Evolutionary conservation across 192 early-diverging fungal genomes (phyloP).

Genomic region (Phycomyces nitens): DNA sequence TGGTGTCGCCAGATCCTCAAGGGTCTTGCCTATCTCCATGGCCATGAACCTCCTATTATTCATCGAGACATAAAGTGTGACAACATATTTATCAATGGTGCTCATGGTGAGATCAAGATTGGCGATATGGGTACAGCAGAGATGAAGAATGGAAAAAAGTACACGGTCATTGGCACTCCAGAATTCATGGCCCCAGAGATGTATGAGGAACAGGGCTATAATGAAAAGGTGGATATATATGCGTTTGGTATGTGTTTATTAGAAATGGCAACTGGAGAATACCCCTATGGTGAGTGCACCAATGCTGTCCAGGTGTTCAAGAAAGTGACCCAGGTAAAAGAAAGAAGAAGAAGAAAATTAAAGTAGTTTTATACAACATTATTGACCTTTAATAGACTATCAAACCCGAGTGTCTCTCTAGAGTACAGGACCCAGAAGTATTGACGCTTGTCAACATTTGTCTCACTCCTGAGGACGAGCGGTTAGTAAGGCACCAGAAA

Average conservation of each 20-base stretch:
- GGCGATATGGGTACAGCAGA: slow-evolving; percentile 82
- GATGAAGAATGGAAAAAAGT: slow-evolving; percentile 78
- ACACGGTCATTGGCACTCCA: slow-evolving; percentile 77
- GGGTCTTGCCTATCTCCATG: slow-evolving; percentile 73
- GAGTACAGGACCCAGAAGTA: slow-evolving; percentile 63
- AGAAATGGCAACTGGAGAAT: slow-evolving; percentile 84
- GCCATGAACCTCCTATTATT: slow-evolving; percentile 74
- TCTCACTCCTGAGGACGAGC: slow-evolving; percentile 60
- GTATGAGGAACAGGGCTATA: slow-evolving; percentile 82
- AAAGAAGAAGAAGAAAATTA: background rate
- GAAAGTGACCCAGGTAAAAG: slow-evolving; percentile 63
- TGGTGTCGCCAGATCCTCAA: slow-evolving; percentile 79
- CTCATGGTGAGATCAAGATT: slow-evolving; percentile 80
- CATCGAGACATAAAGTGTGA: slow-evolving; percentile 84
- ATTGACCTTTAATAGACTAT: slow-evolving; percentile 42
- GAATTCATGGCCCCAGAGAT: slow-evolving; percentile 86
- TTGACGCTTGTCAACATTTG: slow-evolving; percentile 63
- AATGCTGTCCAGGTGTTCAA: slow-evolving; percentile 79
- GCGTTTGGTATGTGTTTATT: slow-evolving; percentile 82
- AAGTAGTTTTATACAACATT: background rate
- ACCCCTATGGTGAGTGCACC: slow-evolving; percentile 78
- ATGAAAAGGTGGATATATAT: slow-evolving; percentile 82
- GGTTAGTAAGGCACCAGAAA: slow-evolving; percentile 26
- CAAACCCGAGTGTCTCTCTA: slow-evolving; percentile 68
- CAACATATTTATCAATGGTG: slow-evolving; percentile 85